Conservation (phyloP, 805 yeast species). For the Candida orba region DNA sequence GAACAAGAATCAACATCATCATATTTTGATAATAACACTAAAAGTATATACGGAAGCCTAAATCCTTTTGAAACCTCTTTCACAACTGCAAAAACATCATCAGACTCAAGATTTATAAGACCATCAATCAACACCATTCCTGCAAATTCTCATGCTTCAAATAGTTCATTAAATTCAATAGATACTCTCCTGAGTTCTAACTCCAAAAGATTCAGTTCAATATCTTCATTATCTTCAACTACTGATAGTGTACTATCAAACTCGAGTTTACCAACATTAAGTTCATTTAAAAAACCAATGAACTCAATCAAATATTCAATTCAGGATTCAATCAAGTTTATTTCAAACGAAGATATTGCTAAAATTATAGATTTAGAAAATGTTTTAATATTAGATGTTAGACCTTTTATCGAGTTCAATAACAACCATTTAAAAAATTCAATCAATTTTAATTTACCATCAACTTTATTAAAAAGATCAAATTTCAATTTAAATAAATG, state of each 20-base stretch:
- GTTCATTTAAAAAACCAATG: slow-evolving; percentile 8
- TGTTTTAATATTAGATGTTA: slow-evolving; percentile 58
- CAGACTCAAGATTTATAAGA: neutral
- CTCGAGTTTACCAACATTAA: slow-evolving; percentile 2
- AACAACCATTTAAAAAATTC: slow-evolving; percentile 52
- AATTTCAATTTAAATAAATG: slow-evolving; percentile 62
- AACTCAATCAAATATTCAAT: slow-evolving; percentile 9
- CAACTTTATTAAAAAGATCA: slow-evolving; percentile 75
- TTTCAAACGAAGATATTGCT: slow-evolving; percentile 8
- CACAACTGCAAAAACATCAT: neutral
- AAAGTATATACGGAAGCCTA: neutral
- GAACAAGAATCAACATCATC: neutral
- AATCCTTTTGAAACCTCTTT: slow-evolving; percentile 9
- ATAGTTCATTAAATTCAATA: slow-evolving; percentile 13
- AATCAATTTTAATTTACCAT: slow-evolving; percentile 76
- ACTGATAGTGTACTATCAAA: neutral
- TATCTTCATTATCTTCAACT: slow-evolving; percentile 11
- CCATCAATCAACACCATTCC: neutral
- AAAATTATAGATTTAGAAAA: slow-evolving; percentile 8
- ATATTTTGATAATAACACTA: neutral
- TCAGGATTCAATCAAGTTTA: slow-evolving; percentile 8
- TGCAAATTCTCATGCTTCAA: slow-evolving; percentile 7
- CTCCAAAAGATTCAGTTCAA: slow-evolving; percentile 16
- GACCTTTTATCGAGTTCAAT: slow-evolving; percentile 73
- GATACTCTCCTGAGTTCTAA: slow-evolving; percentile 14